Conservation (phyloP, 1,284 basidiomycete species). For the Takashimella tepidaria region DNA sequence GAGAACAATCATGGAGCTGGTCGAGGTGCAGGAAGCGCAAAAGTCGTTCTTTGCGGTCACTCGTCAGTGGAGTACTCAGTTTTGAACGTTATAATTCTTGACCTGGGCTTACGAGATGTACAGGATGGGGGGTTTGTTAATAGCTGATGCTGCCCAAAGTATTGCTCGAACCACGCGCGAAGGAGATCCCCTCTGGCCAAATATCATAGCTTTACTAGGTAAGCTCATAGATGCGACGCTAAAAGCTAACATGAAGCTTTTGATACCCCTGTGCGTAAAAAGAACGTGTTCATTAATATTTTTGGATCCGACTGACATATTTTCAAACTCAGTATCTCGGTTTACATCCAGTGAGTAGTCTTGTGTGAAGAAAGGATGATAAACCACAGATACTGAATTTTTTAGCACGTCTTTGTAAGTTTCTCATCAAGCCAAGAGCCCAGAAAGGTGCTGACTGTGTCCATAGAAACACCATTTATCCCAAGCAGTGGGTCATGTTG, state of each 20-base stretch:
- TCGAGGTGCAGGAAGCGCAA: slow-evolving; percentile 69
- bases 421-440: neutral
- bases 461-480: slow-evolving; percentile 66
- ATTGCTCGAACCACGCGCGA: slow-evolving; percentile 53
- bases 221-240: slow-evolving; percentile 5
- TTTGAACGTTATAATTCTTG: neutral
- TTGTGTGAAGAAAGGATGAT: no score
- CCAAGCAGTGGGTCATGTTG: slow-evolving; percentile 68
- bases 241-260: slow-evolving; percentile 58
- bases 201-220: slow-evolving; percentile 41
- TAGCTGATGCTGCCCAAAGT: slow-evolving; percentile 74
- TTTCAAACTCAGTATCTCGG: slow-evolving; percentile 63
- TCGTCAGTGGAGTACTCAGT: slow-evolving; percentile 57
- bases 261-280: slow-evolving; percentile 73
- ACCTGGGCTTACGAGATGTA: neutral
- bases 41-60: slow-evolving; percentile 83
- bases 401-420: slow-evolving; percentile 38
- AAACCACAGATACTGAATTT: neutral
- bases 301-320: no score
- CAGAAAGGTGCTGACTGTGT: no score
- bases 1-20: slow-evolving; percentile 62
- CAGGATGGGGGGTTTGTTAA: slow-evolving; percentile 85
- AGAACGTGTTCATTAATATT: no score
- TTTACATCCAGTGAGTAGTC: slow-evolving; percentile 59
- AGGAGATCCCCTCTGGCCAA: slow-evolving; percentile 44